Evolutionary conservation across 805 yeast species (phyloP).

Genomic region (Grigorovia humatica): DNA sequence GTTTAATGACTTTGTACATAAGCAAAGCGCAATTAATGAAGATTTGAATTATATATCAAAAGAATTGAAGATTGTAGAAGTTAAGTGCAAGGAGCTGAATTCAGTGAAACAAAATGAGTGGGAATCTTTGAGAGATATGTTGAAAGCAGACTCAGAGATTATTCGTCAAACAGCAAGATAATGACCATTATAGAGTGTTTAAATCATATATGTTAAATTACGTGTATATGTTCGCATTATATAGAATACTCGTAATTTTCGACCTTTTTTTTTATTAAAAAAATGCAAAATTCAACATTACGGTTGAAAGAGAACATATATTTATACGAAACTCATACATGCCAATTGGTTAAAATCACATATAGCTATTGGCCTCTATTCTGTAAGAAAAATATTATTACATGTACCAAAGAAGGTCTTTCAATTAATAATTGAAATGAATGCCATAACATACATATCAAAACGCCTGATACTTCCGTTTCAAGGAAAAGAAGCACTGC

Average conservation of each 20-base stretch:
- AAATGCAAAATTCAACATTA: not conserved
- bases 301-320: not conserved
- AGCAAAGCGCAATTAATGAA: constrained; percentile 13
- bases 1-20: constrained; percentile 18
- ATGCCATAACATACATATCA: constrained; percentile 23
- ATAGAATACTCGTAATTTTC: not conserved
- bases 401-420: not conserved
- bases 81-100: constrained; percentile 2
- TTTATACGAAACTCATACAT: not conserved
- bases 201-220: not conserved
- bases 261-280: not conserved
- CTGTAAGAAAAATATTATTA: no score
- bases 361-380: not conserved
- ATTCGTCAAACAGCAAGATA: not conserved
- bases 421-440: constrained; percentile 8
- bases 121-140: constrained; percentile 24
- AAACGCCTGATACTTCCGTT: constrained; percentile 9
- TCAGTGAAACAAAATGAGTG: constrained; percentile 18
- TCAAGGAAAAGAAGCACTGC: not conserved
- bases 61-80: constrained; percentile 15
- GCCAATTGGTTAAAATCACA: not conserved
- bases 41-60: constrained; percentile 22
- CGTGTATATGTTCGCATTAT: not conserved
- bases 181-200: not conserved
- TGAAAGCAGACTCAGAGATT: constrained; percentile 23